Base-by-base conservation (phyloP, 495 filamentous ascomycete genomes). In the Penicillium daleae region DNA sequence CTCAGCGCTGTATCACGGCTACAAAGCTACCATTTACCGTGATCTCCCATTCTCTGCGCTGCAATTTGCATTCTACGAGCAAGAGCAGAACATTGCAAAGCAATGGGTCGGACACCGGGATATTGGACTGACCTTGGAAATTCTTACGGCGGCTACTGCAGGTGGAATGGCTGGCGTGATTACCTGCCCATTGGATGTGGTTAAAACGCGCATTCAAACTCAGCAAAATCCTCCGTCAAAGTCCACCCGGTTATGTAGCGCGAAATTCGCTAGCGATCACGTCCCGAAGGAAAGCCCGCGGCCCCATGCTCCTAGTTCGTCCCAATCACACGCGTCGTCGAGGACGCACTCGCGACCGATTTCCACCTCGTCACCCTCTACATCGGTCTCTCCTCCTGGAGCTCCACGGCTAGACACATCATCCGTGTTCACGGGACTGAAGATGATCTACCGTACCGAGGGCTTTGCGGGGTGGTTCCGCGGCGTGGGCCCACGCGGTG, bases 31-130 rank as follows among this genome's bases (percentile, higher is more conserved):
- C 0, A 86, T 99, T 24, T 96, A 90, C 80, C 90, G 95, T 60
- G 95, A 98, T 71, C 85, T 99, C 6, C 95, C 95, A 2, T 99
- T 96, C 72, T 97, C 92, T 12, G 95, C 95, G 0, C 78, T 99
- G 8, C 94, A 97, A 72, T 99, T 98, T 75, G 92, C 96, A 57
- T 98, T 99, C 73, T 99, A 97, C 75, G 95, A 99, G 75, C 91
- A 97, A 74, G 92, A 90, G 67, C 94, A 93, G 63, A 84, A 78
- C 21, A 83, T 90, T 82, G 93, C 95, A 1, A 90, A 87, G 68
- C 68, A 87, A 55, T 97, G 87, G 83, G 78, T 84, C 31, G 89
- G 84, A 0, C 86, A 86, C 40, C 80, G 85, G 49, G 90, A 96
- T 56, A 95, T 99, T 57, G 96, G 96, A 0, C 70, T 95, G 59